These are phyloP conservation scores for Coffea humblotiana DNA, from an alignment of 305 asterid genomes.

Conservation along the genomic window DNA sequence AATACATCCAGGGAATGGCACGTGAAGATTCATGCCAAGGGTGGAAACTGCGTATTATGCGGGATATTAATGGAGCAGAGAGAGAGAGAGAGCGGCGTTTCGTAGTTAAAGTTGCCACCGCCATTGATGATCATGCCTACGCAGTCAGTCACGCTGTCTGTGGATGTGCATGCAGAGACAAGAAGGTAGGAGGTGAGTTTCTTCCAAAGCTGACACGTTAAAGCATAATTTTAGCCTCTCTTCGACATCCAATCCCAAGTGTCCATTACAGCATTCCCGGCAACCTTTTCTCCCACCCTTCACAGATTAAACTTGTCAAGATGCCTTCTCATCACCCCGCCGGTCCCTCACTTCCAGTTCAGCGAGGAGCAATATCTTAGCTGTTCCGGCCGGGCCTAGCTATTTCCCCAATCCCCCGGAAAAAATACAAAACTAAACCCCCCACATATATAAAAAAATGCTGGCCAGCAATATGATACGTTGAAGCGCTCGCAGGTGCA, in stretches of 20 bases:
- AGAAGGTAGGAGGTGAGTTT: not conserved
- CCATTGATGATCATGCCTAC: not conserved
- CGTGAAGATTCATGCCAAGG: not conserved
- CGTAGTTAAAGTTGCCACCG: not conserved
- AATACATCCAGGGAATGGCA: conserved; percentile 7
- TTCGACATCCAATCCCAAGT: not conserved
- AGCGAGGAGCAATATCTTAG: too few species aligned
- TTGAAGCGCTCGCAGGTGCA: too few species aligned
- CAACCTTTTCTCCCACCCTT: conserved; percentile 14
- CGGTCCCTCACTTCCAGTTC: too few species aligned
- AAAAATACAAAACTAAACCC: too few species aligned
- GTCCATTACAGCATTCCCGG: not conserved
- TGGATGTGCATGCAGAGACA: not conserved
- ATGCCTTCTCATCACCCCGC: not conserved
- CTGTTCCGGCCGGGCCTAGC: too few species aligned
- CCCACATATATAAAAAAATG: too few species aligned
- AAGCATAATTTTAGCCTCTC: not conserved
- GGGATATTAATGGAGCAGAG: not conserved
- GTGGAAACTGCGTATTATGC: not conserved
- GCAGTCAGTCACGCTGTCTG: not conserved
- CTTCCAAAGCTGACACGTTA: conserved; percentile 12
- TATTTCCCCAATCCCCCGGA: too few species aligned
- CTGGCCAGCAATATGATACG: too few species aligned
- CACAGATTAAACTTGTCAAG: not conserved
- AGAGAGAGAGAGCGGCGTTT: too few species aligned